A percentile compares a stretch with the other conserved stretches of the same genome.
Conservation (phyloP, 768 basidiomycete species). For the Tricholoma hemisulphureum region DNA sequence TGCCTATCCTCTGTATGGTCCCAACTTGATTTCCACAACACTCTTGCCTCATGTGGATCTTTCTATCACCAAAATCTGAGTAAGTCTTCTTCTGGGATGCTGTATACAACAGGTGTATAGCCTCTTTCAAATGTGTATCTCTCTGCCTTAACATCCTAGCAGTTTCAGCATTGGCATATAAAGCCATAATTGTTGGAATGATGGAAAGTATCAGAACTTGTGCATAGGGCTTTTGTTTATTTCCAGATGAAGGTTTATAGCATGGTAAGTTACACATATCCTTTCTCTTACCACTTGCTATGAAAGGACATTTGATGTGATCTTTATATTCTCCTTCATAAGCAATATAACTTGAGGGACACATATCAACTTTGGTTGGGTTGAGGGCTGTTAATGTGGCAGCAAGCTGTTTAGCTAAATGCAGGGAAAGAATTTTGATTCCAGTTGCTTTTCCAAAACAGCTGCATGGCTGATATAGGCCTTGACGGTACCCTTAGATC, state of each 20-base stretch:
- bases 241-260: not conserved
- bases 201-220: slow-evolving; percentile 17
- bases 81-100: slow-evolving; percentile 10
- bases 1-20: no score
- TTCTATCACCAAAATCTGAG: slow-evolving; percentile 22
- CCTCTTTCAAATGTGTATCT: slow-evolving; percentile 15
- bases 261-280: not conserved
- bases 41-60: slow-evolving; percentile 11
- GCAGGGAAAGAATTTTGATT: slow-evolving; percentile 17
- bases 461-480: slow-evolving; percentile 21
- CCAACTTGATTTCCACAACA: not conserved
- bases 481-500: slow-evolving; percentile 20
- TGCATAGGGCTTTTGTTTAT: slow-evolving; percentile 6
- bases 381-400: slow-evolving; percentile 8
- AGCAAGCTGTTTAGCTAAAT: slow-evolving; percentile 16
- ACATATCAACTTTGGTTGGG: slow-evolving; percentile 20
- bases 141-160: slow-evolving; percentile 16
- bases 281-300: not conserved
- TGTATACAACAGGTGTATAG: slow-evolving; percentile 1
- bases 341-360: slow-evolving; percentile 25
- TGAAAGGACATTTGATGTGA: slow-evolving; percentile 12
- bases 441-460: slow-evolving; percentile 16
- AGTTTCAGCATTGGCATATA: slow-evolving; percentile 22
- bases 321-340: slow-evolving; percentile 20
- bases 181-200: slow-evolving; percentile 16